phyloP scores from a whole-genome alignment of 768 basidiomycete genomes.

The Auricularia sp. region DNA sequence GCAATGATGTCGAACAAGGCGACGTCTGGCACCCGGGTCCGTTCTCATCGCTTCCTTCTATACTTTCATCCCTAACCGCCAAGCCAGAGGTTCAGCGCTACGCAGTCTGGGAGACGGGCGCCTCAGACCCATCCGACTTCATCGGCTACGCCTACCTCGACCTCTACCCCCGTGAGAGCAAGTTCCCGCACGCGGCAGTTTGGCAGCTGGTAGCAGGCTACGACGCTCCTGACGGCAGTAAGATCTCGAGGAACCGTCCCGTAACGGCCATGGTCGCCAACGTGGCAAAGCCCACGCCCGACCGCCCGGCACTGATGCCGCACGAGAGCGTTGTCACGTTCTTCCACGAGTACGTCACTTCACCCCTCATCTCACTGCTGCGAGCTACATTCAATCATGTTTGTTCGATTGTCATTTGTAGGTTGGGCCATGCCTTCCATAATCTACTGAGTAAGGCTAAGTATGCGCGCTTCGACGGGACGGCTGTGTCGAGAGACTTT shows the following conservation, averaged over 20 bases:
- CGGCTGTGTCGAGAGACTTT: slow-evolving; percentile 66
- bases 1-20: slow-evolving; percentile 34
- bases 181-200: slow-evolving; percentile 82
- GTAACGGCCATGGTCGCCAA: slow-evolving; percentile 83
- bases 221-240: slow-evolving; percentile 34
- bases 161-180: slow-evolving; percentile 70
- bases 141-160: slow-evolving; percentile 84
- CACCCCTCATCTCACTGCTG: neutral
- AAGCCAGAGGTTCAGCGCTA: slow-evolving; percentile 64
- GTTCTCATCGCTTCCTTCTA: slow-evolving; percentile 44
- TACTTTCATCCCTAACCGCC: no score
- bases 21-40: slow-evolving; percentile 76
- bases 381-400: neutral
- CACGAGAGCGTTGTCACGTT: slow-evolving; percentile 84
- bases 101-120: slow-evolving; percentile 73
- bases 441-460: slow-evolving; percentile 56
- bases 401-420: slow-evolving; percentile 15
- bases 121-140: slow-evolving; percentile 61
- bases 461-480: slow-evolving; percentile 78
- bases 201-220: slow-evolving; percentile 69
- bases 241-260: slow-evolving; percentile 47
- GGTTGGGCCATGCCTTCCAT: slow-evolving; percentile 57
- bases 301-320: slow-evolving; percentile 75
- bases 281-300: slow-evolving; percentile 73
- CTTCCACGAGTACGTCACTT: slow-evolving; percentile 54